Evolutionary conservation across 2,329 filamentous ascomycete genomes (phyloP).

Genomic region (Fusarium ramigenum): DNA sequence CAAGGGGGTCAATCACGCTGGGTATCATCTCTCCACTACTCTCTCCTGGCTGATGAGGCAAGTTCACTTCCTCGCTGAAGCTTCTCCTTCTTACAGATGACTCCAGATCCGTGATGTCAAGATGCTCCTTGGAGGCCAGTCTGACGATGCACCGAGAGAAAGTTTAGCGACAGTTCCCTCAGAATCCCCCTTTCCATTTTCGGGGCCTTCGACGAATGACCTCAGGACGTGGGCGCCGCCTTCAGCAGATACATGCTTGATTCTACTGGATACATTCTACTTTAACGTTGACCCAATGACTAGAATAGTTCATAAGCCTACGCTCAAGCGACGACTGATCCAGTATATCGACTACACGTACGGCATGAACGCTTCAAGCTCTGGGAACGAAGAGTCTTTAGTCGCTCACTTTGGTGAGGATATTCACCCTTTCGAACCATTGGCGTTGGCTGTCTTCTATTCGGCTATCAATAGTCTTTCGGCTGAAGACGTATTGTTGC

Average conservation of each 20-base stretch:
- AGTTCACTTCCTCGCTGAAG: background rate
- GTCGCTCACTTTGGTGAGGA: rapidly evolving
- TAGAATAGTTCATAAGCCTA: background rate
- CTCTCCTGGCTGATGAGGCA: background rate
- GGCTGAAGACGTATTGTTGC: background rate
- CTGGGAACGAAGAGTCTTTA: background rate
- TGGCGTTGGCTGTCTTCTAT: background rate
- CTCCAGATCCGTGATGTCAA: background rate
- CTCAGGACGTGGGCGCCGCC: background rate
- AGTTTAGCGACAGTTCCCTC: background rate
- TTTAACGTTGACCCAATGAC: background rate
- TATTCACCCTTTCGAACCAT: background rate
- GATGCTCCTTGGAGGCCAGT: background rate
- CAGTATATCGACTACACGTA: background rate
- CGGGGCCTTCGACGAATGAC: background rate
- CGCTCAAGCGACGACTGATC: background rate
- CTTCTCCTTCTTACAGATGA: background rate
- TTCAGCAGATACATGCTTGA: background rate
- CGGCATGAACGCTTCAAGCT: background rate
- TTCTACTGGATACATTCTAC: background rate
- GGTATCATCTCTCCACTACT: conserved; percentile 5
- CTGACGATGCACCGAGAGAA: background rate
- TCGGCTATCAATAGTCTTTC: background rate
- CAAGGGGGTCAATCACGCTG: background rate
- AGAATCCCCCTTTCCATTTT: background rate